Percentiles rank a stretch among this genome's conserved stretches.
These are phyloP conservation scores for Xylariaceae sp. DNA, from an alignment of 2,329 filamentous ascomycete genomes.

Conservation along the genomic window DNA sequence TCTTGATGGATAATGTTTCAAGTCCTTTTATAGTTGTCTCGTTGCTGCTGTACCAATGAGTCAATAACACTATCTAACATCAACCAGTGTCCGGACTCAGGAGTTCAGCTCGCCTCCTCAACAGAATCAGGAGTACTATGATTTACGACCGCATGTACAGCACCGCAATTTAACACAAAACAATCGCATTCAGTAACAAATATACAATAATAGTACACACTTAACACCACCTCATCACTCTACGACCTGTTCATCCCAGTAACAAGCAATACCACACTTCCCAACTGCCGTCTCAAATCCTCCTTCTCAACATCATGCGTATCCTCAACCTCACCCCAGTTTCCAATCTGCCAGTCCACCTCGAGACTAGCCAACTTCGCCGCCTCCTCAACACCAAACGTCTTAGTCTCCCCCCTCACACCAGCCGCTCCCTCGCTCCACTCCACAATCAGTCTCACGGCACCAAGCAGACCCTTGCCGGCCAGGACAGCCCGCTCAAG, in stretches of 20 bases:
- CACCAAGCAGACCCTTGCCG: constrained; percentile 79
- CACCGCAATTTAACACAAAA: too few relatives aligned
- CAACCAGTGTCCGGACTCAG: too few relatives aligned
- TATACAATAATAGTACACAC: not conserved
- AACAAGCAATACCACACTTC: constrained; percentile 78
- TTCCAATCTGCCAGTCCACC: constrained; percentile 80
- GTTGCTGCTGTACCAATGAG: too few relatives aligned
- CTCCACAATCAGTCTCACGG: constrained; percentile 70
- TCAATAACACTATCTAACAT: too few relatives aligned
- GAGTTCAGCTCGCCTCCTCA: too few relatives aligned
- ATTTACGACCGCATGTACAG: too few relatives aligned
- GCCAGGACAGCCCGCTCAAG: constrained; percentile 79
- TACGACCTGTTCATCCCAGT: constrained; percentile 43
- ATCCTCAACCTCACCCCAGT: constrained; percentile 97
- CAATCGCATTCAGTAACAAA: not conserved
- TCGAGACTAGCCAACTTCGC: constrained; percentile 73
- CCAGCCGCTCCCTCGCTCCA: constrained; percentile 72
- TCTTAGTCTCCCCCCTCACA: constrained; percentile 27
- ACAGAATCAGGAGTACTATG: too few relatives aligned
- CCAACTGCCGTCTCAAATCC: constrained; percentile 80
- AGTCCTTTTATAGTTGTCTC: too few relatives aligned
- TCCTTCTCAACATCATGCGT: constrained; percentile 95
- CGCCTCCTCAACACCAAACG: constrained; percentile 79
- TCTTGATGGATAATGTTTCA: too few relatives aligned
- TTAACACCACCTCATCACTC: constrained; percentile 23